Conservation (phyloP, 2,329 filamentous ascomycete genomes). For the Ophiostoma sp. region DNA sequence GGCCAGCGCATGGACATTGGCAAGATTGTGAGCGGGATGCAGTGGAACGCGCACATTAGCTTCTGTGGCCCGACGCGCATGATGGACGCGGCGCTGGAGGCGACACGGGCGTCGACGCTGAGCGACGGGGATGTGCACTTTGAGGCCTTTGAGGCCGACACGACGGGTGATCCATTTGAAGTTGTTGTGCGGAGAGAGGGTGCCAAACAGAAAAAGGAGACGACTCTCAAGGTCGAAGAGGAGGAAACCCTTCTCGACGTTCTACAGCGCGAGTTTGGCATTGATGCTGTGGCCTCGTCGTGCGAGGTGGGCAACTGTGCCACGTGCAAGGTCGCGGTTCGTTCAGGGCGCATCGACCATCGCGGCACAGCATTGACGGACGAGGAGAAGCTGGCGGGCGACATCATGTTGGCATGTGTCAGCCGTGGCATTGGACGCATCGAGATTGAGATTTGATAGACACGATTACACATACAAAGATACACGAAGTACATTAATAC, state of each 20-base stretch:
- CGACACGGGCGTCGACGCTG: constrained; percentile 46
- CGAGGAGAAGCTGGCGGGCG: constrained; percentile 44
- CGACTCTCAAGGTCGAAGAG: constrained; percentile 45
- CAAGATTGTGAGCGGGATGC: constrained; percentile 46
- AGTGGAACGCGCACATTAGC: constrained; percentile 60
- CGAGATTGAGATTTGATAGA: constrained; percentile 48
- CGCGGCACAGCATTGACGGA: constrained; percentile 49
- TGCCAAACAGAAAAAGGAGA: constrained; percentile 22
- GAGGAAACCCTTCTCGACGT: constrained; percentile 54
- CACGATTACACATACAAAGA: neutral
- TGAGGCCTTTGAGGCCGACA: constrained; percentile 58
- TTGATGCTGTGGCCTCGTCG: constrained; percentile 46
- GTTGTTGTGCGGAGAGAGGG: constrained; percentile 44
- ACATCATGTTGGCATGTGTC: constrained; percentile 52
- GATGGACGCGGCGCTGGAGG: constrained; percentile 52
- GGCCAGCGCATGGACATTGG: constrained; percentile 55
- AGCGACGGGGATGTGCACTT: constrained; percentile 56
- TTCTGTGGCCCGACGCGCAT: constrained; percentile 60
- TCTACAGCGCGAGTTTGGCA: constrained; percentile 45
- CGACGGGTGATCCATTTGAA: constrained; percentile 60
- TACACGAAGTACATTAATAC: neutral
- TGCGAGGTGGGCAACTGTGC: constrained; percentile 58
- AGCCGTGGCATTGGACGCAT: constrained; percentile 54
- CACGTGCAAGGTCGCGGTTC: constrained; percentile 50
- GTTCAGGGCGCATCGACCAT: constrained; percentile 49